phyloP scores from a whole-genome alignment of 306 rosid species.

The Cucurbita moschata region DNA sequence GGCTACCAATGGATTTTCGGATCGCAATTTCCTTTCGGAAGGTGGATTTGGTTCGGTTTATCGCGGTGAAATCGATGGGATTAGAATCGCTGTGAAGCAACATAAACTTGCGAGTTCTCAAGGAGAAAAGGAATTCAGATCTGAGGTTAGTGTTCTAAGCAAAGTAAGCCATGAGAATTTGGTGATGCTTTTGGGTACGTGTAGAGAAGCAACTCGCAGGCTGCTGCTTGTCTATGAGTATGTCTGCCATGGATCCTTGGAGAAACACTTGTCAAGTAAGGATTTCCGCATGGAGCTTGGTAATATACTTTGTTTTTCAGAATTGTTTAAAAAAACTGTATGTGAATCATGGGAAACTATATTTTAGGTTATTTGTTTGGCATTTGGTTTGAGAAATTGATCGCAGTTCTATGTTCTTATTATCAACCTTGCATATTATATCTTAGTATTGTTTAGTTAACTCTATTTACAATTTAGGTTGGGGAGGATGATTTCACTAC shows the following conservation, averaged over 20 bases:
- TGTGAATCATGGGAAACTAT: background rate
- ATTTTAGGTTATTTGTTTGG: background rate
- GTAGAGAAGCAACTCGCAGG: slow-evolving; percentile 52
- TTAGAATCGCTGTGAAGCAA: slow-evolving; percentile 65
- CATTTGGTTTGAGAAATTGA: background rate
- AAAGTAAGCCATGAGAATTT: slow-evolving; percentile 77
- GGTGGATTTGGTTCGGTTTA: slow-evolving; percentile 80
- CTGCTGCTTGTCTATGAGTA: slow-evolving; percentile 83
- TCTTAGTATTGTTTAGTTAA: background rate
- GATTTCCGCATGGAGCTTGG: background rate
- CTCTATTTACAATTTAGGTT: background rate
- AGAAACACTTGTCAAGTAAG: slow-evolving; percentile 54
- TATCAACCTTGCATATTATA: background rate
- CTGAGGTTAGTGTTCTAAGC: slow-evolving; percentile 63
- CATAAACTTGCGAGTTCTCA: slow-evolving; percentile 52
- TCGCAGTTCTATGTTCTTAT: background rate
- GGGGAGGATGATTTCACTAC: background rate
- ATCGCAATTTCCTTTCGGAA: slow-evolving; percentile 50
- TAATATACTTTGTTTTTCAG: background rate
- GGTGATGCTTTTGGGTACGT: slow-evolving; percentile 65
- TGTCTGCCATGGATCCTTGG: slow-evolving; percentile 79
- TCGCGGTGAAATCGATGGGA: slow-evolving; percentile 40
- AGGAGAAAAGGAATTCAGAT: slow-evolving; percentile 70
- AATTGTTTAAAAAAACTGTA: background rate
- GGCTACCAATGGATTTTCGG: slow-evolving; percentile 50